Evolutionary conservation across 345 rosid genomes (phyloP), one percentile per base, ranked within the genome.

Genomic region (Dipteronia sinensis): DNA sequence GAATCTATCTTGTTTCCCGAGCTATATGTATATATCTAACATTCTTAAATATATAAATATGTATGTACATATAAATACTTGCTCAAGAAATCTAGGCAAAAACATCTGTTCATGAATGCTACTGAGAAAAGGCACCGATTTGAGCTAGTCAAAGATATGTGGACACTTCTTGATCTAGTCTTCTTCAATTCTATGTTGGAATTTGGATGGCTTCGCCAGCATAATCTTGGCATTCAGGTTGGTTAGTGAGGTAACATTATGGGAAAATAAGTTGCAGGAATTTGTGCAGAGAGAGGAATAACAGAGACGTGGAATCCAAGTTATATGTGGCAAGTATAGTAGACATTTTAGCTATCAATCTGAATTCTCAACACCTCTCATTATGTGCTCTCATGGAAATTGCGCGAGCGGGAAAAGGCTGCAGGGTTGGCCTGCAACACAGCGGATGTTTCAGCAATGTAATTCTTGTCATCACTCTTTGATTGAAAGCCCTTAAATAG

Each of bases 351-450:
- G 10, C 10, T 46, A 59, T 29, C 19, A 19, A 38, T 81, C 76
- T 59, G 49, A 59, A 55, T 22, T 81, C 76, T 59, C 58, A 59
- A 55, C 51, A 74, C 38, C 62, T 74, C 19, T 44, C 42, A 63
- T 80, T 81, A 89, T 62, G 82, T 84, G 82, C 74, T 85, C 76
- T 93, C 97, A 0, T 80, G 91, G 88, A 93, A 93, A 77, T 87
- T 86, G 80, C 85, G 80, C 44, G 94, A 86, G 69, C 97, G 86
- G 67, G 83, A 92, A 82, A 87, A 70, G 59, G 98, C 97, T 27
- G 93, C 97, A 34, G 95, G 98, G 83, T 93, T 92, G 74, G 89
- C 91, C 76, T 82, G 97, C 82, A 91, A 75, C 69, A 59, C 80
- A 6, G 80, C 63, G 79, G 89, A 74, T 65, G 85, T 72, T 77